These are phyloP conservation scores for Darksidea phi DNA, from an alignment of 495 filamentous ascomycete species.

Conservation along the genomic window DNA sequence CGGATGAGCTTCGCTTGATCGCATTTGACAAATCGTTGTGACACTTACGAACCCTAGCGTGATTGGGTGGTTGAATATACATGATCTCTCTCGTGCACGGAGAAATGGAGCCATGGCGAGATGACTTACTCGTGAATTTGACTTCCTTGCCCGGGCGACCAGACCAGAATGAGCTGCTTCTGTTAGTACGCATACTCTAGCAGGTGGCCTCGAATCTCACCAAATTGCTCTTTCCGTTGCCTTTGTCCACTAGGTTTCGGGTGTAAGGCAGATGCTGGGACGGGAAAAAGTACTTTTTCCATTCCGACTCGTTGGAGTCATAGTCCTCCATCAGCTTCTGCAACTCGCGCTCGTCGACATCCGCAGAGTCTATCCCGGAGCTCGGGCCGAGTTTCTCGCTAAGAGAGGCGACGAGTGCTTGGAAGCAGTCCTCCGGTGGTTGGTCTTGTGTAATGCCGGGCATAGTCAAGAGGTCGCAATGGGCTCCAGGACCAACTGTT, in stretches of 20 bases:
- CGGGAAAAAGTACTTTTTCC: constrained; percentile 67
- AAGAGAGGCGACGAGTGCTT: constrained; percentile 58
- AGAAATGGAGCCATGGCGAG: not conserved
- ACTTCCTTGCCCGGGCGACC: constrained; percentile 82
- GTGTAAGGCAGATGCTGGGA: constrained; percentile 71
- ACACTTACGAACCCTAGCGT: too few relatives aligned
- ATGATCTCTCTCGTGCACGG: not conserved
- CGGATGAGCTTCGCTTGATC: too few relatives aligned
- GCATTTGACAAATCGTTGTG: too few relatives aligned
- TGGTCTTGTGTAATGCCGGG: not conserved
- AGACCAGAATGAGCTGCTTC: constrained; percentile 79
- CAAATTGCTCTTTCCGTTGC: constrained; percentile 88
- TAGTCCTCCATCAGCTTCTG: constrained; percentile 70
- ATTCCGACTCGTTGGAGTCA: constrained; percentile 62
- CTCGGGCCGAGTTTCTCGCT: constrained; percentile 69
- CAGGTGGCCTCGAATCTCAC: constrained; percentile 47
- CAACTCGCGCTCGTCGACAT: constrained; percentile 70
- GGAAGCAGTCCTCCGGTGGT: not conserved
- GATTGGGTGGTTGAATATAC: too few relatives aligned
- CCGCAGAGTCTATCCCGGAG: constrained; percentile 74
- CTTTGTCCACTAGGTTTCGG: constrained; percentile 82
- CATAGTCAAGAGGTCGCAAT: constrained; percentile 2
- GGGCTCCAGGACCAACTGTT: not conserved
- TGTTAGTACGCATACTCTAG: not conserved
- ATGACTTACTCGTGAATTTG: constrained; percentile 68